Base-by-base conservation (phyloP, 2,329 filamentous ascomycete species). In the Aphanoascus verrucosus region DNA sequence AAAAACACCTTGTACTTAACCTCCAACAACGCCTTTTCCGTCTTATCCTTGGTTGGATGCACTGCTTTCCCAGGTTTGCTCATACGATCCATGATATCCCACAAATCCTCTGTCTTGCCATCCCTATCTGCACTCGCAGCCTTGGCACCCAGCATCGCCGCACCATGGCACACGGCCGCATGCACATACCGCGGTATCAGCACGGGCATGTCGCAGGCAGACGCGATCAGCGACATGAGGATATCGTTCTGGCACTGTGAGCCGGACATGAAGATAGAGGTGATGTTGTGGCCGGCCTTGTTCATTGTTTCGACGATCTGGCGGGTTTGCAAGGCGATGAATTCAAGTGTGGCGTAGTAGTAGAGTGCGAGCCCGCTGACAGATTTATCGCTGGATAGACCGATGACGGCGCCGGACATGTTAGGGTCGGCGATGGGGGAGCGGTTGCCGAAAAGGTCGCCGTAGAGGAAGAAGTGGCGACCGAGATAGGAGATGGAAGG, bases 271-370 rank as follows among this genome's bases (percentile, higher is more conserved):
- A 97, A 98, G 71, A 98, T 95, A 58, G 85, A 91, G 48, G 79
- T 83, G 68, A 98, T 90, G 61, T 80, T 76, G 72, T 98, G 93
- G 8, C 93, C 93, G 1, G 88, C 77, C 45, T 79, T 75, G 76
- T 97, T 98, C 90, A 98, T 96, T 35, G 85, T 80, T 64, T 94
- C 85, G 59, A 98, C 80, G 63, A 98, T 98, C 70, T 98, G 93
- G 55, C 87, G 84, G 0, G 93, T 98, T 71, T 98, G 93, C 69
- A 97, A 80, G 31, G 93, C 90, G 63, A 98, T 97, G 71, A 97
- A 97, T 73, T 98, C 93, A 81, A 98, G 88, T 2, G 91, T 94
- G 20, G 82, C 88, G 65, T 96, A 97, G 74, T 98, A 98, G 73
- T 90, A 84, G 19, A 96, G 74, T 0, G 91, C 90, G 49, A 98